These are phyloP conservation scores for Moniliophthora roreri DNA, from an alignment of 1,284 basidiomycete genomes.

Conservation along the genomic window DNA sequence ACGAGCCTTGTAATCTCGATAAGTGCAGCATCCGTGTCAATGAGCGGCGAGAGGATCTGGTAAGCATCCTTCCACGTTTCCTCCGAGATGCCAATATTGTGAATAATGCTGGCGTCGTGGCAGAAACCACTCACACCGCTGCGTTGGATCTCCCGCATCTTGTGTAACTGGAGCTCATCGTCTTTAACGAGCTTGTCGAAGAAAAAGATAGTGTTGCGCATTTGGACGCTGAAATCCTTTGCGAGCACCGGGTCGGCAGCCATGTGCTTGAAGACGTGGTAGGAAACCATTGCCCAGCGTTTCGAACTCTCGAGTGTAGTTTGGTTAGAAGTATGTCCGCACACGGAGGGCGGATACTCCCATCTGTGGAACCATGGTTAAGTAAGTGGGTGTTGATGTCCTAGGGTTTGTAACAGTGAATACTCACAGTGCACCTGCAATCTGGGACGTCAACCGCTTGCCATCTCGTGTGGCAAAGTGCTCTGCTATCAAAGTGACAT, in stretches of 20 bases:
- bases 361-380: too few relatives aligned
- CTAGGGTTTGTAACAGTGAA: constrained; percentile 1
- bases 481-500: constrained; percentile 29
- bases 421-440: constrained; percentile 29
- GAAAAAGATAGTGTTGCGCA: constrained; percentile 30
- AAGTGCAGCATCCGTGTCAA: constrained; percentile 39
- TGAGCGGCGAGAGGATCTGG: constrained; percentile 31
- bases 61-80: constrained; percentile 33
- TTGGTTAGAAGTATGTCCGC: constrained; percentile 31
- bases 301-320: constrained; percentile 31
- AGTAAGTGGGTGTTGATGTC: too few relatives aligned
- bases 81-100: constrained; percentile 24
- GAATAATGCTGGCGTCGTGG: constrained; percentile 24
- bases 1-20: constrained; percentile 29
- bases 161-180: constrained; percentile 27
- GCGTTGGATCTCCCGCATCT: constrained; percentile 26
- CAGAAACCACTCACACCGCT: constrained; percentile 29
- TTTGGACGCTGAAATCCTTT: constrained; percentile 19
- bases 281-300: constrained; percentile 32
- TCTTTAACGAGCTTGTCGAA: constrained; percentile 30
- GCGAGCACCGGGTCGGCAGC: constrained; percentile 11
- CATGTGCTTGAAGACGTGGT: constrained; percentile 24
- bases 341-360: constrained; percentile 36
- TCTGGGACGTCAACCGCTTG: constrained; percentile 29
- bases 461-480: constrained; percentile 11